Conservation (phyloP, 129 eudicot genomes). For the Kitagawia praeruptora region DNA sequence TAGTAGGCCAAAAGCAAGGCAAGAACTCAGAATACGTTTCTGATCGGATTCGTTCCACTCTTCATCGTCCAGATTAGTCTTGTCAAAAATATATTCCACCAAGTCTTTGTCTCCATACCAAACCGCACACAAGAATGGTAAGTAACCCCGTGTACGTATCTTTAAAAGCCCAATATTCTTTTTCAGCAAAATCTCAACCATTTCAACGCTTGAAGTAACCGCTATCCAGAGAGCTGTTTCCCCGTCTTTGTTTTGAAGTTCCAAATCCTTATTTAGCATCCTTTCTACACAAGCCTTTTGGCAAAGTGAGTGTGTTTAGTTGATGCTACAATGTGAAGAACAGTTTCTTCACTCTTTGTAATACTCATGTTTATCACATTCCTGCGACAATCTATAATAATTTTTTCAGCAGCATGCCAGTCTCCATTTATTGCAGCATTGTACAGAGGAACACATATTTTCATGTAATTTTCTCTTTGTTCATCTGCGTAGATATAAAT, state of each 20-base stretch:
- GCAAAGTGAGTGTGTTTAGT: neutral
- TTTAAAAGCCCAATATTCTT: slow-evolving; percentile 16
- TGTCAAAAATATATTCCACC: slow-evolving; percentile 22
- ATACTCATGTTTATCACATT: neutral
- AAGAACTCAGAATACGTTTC: neutral
- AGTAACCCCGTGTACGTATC: slow-evolving; percentile 1
- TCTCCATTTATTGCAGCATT: slow-evolving; percentile 10
- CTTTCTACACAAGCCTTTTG: neutral
- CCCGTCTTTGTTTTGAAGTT: too few relatives aligned
- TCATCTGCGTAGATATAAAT: neutral
- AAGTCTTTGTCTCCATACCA: slow-evolving; percentile 30
- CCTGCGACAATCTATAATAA: neutral
- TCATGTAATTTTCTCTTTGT: neutral
- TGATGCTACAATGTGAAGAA: neutral
- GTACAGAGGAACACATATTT: neutral
- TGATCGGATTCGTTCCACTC: neutral
- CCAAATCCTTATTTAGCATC: neutral
- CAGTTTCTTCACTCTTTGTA: neutral
- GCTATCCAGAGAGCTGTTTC: slow-evolving; percentile 10
- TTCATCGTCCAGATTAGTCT: neutral
- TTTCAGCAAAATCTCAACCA: slow-evolving; percentile 21
- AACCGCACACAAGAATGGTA: slow-evolving; percentile 37
- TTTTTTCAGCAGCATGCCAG: slow-evolving; percentile 7
- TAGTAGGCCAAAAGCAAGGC: neutral
- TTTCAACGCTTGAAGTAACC: slow-evolving; percentile 18